Evolutionary conservation across 2,329 filamentous ascomycete genomes (phyloP), one percentile per base, ranked within the genome.

Genomic region (Penicillium sp.): DNA sequence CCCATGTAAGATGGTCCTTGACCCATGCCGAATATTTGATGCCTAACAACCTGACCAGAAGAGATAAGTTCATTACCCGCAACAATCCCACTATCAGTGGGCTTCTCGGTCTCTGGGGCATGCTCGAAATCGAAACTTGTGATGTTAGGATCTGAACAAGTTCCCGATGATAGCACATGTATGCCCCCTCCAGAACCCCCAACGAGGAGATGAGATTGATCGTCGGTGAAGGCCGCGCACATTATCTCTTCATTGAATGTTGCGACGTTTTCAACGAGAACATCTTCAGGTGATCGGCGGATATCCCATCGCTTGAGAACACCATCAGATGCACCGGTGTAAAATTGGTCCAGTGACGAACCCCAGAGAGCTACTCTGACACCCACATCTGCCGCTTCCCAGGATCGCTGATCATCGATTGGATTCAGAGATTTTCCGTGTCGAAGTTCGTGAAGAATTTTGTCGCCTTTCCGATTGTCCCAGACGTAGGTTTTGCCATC

Each of bases 281-380:
- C 76, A 66, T 85, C 78, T 41, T 81, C 74, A 0, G 75, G 66
- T 1, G 81, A 74, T 9, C 75, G 74, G 41, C 79, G 77, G 2
- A 84, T 78, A 63, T 86, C 78, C 84, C 84, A 87, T 3, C 74
- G 72, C 55, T 84, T 85, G 36, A 87, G 70, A 0, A 81, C 70
- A 3, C 84, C 84, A 63, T 87, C 84, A 4, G 83, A 85, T 6
- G 80, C 81, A 14, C 83, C 84, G 23, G 80, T 84, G 65, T 81
- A 85, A 8, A 86, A 73, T 1, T 81, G 73, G 7, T 76, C 75
- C 16, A 76, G 71, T 5, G 75, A 76, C 4, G 77, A 68, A 7
- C 80, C 81, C 84, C 84, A 87, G 0, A 82, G 74, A 2, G 83
- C 74, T 57, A 84, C 79, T 16, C 79, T 78, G 0, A 86, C 78